Base-by-base conservation (phyloP, 768 basidiomycete genomes). In the Xerocomus spinulosus region DNA sequence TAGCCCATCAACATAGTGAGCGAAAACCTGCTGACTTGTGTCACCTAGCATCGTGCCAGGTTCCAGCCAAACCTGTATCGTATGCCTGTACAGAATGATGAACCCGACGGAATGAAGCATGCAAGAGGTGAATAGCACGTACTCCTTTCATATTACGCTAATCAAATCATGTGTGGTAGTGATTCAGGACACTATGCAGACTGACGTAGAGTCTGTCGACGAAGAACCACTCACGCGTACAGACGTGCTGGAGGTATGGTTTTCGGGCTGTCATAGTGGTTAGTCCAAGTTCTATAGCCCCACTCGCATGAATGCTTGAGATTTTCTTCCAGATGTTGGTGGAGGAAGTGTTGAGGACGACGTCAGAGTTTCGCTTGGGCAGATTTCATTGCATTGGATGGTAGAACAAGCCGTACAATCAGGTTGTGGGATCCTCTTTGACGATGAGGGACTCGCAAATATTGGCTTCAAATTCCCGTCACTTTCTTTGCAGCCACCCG, bases 231-330 rank as follows among this genome's bases (percentile, higher is more conserved):
- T 41, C 12, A 9, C 1, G 5, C 26, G 7, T 21, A 68, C 77
- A 3, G 80, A 88, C 62, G 80, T 87, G 13, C 60, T 81, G 12
- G 88, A 92, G 60, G 86, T 90, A 3, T 92, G 87, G 87, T 92
- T 92, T 56, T 56, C 79, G 6, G 88, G 88, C 2, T 79, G 80
- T 51, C 88, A 90, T 56, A 61, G 68, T 35, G 87, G 87, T 87
- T 49, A 46, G 80, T 64, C 33, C 29, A 12, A 4, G 24, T 38
- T 26, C 32, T 3, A 29, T 26, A 1, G 18, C 8, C 24, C 37
- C 10, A 15, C n/a, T 44, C 34, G 38, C 7, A 17, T 12, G 20
- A 30, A 40, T 46, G n/a, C 38, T 17, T 50, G 51, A 2, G 46
- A 2, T 7, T 8, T 26, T 32, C 32, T 40, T 43, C 21, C 41